Evolutionary conservation across 352 stramenopile species (phyloP).

Genomic region (Phytophthora sp.): DNA sequence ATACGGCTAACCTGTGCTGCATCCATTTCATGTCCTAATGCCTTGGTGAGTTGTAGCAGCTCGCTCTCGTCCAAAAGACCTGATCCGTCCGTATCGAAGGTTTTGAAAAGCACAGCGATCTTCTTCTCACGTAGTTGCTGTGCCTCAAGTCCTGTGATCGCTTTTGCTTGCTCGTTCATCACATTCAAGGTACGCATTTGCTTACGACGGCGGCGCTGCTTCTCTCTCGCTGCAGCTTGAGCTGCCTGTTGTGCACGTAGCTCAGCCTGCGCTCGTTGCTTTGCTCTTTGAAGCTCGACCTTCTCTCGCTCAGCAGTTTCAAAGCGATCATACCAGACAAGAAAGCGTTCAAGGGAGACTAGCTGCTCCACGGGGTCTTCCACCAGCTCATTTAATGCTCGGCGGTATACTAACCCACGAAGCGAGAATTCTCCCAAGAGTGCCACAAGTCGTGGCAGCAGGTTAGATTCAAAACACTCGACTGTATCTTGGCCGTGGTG

Average conservation of each 20-base stretch:
- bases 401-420: conserved; percentile 54
- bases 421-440: conserved; percentile 62
- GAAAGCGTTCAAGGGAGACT: conserved; percentile 52
- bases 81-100: conserved; percentile 63
- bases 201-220: conserved; percentile 43
- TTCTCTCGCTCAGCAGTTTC: conserved; percentile 53
- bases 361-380: conserved; percentile 39
- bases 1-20: conserved; percentile 53
- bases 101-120: conserved; percentile 55
- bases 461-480: conserved; percentile 59
- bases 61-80: conserved; percentile 63
- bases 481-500: not conserved
- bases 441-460: conserved; percentile 56
- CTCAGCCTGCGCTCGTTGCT: conserved; percentile 48
- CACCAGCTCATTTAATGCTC: conserved; percentile 56
- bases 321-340: conserved; percentile 62
- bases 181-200: conserved; percentile 38
- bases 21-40: conserved; percentile 57
- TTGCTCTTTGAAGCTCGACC: conserved; percentile 48
- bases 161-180: conserved; percentile 42
- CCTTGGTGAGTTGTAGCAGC: conserved; percentile 48
- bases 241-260: conserved; percentile 38
- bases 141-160: conserved; percentile 39
- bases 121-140: conserved; percentile 35
- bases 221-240: conserved; percentile 39